Evolutionary conservation across 768 basidiomycete species (phyloP).

Genomic region (Kwoniella europaea): DNA sequence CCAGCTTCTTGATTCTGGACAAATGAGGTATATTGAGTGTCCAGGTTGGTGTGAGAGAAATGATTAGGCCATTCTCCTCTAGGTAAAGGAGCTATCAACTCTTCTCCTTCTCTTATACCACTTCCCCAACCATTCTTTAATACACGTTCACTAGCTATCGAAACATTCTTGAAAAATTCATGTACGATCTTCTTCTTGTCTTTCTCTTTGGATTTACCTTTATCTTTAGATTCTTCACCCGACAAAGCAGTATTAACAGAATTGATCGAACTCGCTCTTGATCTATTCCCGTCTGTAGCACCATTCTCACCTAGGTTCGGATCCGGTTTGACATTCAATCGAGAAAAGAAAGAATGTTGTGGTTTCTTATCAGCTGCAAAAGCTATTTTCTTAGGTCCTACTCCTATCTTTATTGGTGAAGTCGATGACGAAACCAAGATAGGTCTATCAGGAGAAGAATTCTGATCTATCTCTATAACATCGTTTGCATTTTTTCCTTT

Average conservation of each 20-base stretch:
- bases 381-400: constrained; percentile 31
- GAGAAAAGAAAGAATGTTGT: constrained; percentile 43
- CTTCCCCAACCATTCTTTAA: constrained; percentile 48
- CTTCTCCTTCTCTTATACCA: constrained; percentile 40
- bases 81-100: constrained; percentile 40
- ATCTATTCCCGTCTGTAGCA: neutral
- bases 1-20: neutral
- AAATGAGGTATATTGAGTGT: neutral
- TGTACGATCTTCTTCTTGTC: constrained; percentile 29
- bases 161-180: constrained; percentile 35
- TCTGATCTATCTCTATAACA: constrained; percentile 25
- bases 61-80: constrained; percentile 28
- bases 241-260: constrained; percentile 10
- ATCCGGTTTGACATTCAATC: neutral
- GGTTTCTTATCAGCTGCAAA: constrained; percentile 44
- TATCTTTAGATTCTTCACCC: neutral
- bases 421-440: neutral
- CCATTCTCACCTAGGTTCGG: constrained; percentile 1
- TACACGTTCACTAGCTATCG: constrained; percentile 6
- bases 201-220: neutral
- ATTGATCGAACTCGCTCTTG: constrained; percentile 16
- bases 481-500: constrained; percentile 8
- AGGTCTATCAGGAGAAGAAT: constrained; percentile 8
- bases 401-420: neutral
- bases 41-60: neutral